Conservation (phyloP, 192 early-diverging fungal genomes). For the Nowakowskiella sp. region DNA sequence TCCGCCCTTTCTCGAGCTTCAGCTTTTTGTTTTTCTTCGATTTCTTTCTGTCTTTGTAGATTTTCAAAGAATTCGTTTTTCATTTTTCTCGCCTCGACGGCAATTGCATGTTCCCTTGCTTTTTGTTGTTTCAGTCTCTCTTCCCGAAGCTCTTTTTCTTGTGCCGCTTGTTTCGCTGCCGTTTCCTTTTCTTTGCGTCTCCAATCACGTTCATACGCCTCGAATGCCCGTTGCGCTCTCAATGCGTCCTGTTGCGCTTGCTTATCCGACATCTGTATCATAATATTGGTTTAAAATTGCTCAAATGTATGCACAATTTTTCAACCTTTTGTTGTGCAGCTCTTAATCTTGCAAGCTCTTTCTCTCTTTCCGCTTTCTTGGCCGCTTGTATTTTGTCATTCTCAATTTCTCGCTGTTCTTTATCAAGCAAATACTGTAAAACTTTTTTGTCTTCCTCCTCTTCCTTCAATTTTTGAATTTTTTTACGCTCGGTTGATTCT, state of each 20-base stretch:
- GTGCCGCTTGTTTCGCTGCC: constrained; percentile 27
- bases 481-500: constrained; percentile 37
- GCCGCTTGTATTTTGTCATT: constrained; percentile 31
- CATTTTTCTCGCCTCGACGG: constrained; percentile 47
- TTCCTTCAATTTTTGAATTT: constrained; percentile 31
- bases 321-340: constrained; percentile 48
- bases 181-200: constrained; percentile 43
- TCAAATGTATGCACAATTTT: background rate
- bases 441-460: constrained; percentile 51
- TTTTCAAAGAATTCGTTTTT: constrained; percentile 48
- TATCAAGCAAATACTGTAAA: constrained; percentile 48
- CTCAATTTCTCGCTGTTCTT: constrained; percentile 47
- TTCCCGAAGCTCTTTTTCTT: constrained; percentile 32
- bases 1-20: constrained; percentile 28
- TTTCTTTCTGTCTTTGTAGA: constrained; percentile 36
- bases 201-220: constrained; percentile 54
- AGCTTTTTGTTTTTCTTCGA: constrained; percentile 31
- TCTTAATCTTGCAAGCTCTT: constrained; percentile 40
- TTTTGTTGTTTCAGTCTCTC: constrained; percentile 41
- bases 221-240: constrained; percentile 43
- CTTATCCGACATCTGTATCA: constrained; percentile 43
- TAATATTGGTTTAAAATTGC: constrained; percentile 1
- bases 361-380: constrained; percentile 49
- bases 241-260: constrained; percentile 51
- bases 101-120: constrained; percentile 48